Evolutionary conservation across 768 basidiomycete species (phyloP), one percentile per base, ranked within the genome.

Genomic region (Cantharellus cinnabarinus): DNA sequence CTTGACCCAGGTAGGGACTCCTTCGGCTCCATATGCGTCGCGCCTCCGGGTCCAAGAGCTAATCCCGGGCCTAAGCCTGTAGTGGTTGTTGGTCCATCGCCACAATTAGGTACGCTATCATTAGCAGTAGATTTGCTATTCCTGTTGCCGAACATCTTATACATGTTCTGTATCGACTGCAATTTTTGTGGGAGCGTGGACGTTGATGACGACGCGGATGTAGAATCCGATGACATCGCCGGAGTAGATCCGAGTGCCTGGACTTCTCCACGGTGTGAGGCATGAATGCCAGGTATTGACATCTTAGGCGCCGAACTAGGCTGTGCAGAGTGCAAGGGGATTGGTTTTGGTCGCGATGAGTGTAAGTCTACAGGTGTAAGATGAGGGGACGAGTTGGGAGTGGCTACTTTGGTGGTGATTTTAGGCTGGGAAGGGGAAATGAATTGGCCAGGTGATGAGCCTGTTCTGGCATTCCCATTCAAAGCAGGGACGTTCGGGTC

Each of bases 201-300:
- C 7, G 35, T 37, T 54, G 44, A 48, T 29, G 29, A 29, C 44
- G 10, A 10, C 7, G 14, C 42, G 1, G 58, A 5, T 5, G 5
- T 20, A 5, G 58, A n/a, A 50, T n/a, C n/a, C 5, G 57, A 34
- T 35, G 71, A 62, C 0, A 71, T 66, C 3, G 65, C 53, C 14
- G 71, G 65, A 50, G 71, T 69, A 3, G 77, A 74, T 35, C 88
- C 88, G 75, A 90, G 76, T 2, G 86, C 83, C 81, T 86, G 85
- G 50, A 89, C 78, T 62, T 89, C 85, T 4, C 83, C 84, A n/a
- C 79, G 79, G 65, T 89, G 82, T 64, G 81, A 85, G 2, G 79
- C 85, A 65, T 89, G 87, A 61, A 90, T 90, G 2, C 85, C 85
- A 4, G 88, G 88, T 62, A 90, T 89, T 10, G 79, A 81, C 88